Conservation (phyloP, 75 land plant genomes). For the Picea glauca region DNA sequence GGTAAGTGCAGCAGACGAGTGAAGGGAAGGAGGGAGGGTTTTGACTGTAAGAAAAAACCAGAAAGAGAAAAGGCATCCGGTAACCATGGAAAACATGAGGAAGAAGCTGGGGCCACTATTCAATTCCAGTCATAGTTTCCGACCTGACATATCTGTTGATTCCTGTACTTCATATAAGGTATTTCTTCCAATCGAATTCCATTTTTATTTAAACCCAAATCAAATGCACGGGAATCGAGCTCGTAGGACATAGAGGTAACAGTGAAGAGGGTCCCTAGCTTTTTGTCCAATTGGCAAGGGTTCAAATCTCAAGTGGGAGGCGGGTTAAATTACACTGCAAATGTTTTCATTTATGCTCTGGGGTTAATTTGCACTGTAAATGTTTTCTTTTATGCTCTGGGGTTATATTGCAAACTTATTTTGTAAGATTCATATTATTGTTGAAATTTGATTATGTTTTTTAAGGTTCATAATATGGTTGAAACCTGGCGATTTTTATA, state of each 20-base stretch:
- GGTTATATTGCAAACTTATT: not conserved
- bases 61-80: constrained; percentile 17
- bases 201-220: not conserved
- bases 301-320: not conserved
- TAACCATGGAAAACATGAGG: constrained; percentile 84
- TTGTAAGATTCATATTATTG: not conserved
- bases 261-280: not conserved
- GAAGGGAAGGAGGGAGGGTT: too few species aligned
- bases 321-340: not conserved
- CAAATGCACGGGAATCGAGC: not conserved
- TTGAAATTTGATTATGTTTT: not conserved
- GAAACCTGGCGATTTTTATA: not conserved
- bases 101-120: constrained; percentile 86
- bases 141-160: constrained; percentile 51
- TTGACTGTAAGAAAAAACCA: not conserved
- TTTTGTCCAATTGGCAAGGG: not conserved
- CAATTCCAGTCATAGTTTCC: constrained; percentile 62
- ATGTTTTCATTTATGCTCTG: not conserved
- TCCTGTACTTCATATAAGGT: constrained; percentile 87
- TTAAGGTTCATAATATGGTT: not conserved
- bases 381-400: not conserved
- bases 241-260: not conserved
- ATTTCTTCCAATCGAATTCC: not conserved
- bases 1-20: not conserved
- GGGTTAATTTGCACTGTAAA: not conserved